These are phyloP conservation scores for Fusarium citri DNA, from an alignment of 2,329 filamentous ascomycete species.

Conservation along the genomic window DNA sequence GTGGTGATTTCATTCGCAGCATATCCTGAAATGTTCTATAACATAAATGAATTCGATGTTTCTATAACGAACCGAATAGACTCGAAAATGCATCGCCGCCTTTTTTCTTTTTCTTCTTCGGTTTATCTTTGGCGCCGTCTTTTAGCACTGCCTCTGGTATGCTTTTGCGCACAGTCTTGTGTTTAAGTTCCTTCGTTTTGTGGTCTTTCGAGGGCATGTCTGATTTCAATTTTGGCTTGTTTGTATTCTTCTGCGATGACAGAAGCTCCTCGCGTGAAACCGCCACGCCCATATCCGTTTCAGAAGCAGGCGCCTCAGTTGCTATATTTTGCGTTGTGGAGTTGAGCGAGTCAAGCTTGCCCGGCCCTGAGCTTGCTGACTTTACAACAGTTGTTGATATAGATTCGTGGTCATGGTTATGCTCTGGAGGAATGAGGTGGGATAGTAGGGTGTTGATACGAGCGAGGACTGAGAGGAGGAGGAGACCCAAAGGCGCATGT, in stretches of 20 bases:
- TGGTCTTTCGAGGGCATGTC: constrained; percentile 1
- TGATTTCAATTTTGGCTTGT: constrained; percentile 1
- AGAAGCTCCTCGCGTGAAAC: constrained; percentile 45
- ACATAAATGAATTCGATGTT: not conserved
- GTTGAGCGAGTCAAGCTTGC: not conserved
- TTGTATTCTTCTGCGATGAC: constrained; percentile 6
- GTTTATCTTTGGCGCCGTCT: constrained; percentile 53
- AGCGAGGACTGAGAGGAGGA: constrained; percentile 74
- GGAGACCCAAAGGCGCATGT: constrained; percentile 76
- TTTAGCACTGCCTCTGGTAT: constrained; percentile 47
- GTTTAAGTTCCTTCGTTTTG: constrained; percentile 5
- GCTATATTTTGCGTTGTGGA: not conserved
- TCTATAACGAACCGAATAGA: constrained; percentile 70
- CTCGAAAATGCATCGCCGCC: constrained; percentile 77
- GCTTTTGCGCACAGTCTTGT: constrained; percentile 17
- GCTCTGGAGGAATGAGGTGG: constrained; percentile 46
- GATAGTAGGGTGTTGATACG: constrained; percentile 63
- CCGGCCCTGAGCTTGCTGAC: not conserved
- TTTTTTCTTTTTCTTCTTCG: constrained; percentile 68
- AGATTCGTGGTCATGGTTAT: not conserved
- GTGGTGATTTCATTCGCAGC: not conserved
- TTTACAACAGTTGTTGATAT: not conserved
- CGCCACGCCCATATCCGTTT: constrained; percentile 46
- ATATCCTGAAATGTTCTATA: not conserved
- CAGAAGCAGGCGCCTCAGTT: not conserved